These are phyloP conservation scores for Sporobolomyces pararoseus DNA, from an alignment of 768 basidiomycete genomes.

Conservation along the genomic window DNA sequence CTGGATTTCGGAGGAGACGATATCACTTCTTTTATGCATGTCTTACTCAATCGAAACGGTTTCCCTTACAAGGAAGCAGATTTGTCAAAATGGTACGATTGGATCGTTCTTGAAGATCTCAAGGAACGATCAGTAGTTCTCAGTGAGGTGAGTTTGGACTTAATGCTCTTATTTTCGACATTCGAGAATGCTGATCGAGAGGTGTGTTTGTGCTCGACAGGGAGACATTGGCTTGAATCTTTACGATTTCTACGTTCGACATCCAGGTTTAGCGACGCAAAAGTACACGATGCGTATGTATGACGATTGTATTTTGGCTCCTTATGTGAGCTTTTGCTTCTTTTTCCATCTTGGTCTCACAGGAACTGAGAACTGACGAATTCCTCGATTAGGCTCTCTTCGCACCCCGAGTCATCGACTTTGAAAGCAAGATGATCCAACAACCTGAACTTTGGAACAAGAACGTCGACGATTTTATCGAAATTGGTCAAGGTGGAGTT, in stretches of 20 bases:
- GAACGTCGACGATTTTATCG: slow-evolving; percentile 66
- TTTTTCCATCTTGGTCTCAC: not conserved
- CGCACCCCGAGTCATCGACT: slow-evolving; percentile 87
- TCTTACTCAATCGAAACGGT: slow-evolving; percentile 63
- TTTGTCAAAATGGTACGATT: slow-evolving; percentile 73
- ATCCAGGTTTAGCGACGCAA: slow-evolving; percentile 68
- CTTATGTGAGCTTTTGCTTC: slow-evolving; percentile 64
- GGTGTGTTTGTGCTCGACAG: slow-evolving; percentile 53
- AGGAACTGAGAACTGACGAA: too few relatives aligned
- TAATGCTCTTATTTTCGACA: not conserved
- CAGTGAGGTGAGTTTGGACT: slow-evolving; percentile 66
- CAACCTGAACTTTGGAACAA: slow-evolving; percentile 56
- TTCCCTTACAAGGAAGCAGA: slow-evolving; percentile 87
- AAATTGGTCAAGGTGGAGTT: slow-evolving; percentile 53
- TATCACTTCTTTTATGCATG: slow-evolving; percentile 69
- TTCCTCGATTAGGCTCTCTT: slow-evolving; percentile 67
- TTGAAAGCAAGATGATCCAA: slow-evolving; percentile 64
- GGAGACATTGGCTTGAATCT: slow-evolving; percentile 82
- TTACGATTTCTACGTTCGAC: slow-evolving; percentile 82
- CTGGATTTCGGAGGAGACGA: slow-evolving; percentile 91
- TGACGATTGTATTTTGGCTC: slow-evolving; percentile 90
- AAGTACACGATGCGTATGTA: slow-evolving; percentile 88
- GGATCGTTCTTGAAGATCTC: slow-evolving; percentile 85
- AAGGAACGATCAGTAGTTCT: slow-evolving; percentile 80
- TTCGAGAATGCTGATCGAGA: too few relatives aligned